Evolutionary conservation across 495 filamentous ascomycete genomes (phyloP).

Genomic region (Xylaria intraflava): DNA sequence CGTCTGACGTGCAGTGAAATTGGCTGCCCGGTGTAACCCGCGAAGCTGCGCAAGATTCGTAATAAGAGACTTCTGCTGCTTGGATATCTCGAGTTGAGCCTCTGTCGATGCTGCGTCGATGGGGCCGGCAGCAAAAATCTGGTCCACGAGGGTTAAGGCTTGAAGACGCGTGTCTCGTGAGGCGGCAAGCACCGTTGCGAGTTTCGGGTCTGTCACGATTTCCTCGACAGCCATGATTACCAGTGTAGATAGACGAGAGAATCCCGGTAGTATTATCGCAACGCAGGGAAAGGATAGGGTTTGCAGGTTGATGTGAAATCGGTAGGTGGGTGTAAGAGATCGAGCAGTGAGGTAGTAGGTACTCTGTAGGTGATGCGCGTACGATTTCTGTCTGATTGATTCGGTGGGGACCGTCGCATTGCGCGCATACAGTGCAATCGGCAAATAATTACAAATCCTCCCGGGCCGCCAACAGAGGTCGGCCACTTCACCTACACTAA

Average conservation of each 20-base stretch:
- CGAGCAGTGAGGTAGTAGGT: too few relatives aligned
- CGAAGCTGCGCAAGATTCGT: conserved; percentile 76
- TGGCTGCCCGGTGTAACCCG: conserved; percentile 71
- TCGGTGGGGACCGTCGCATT: too few relatives aligned
- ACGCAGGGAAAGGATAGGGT: neutral
- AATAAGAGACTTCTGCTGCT: conserved; percentile 72
- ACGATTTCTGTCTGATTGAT: too few relatives aligned
- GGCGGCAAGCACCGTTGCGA: conserved; percentile 63
- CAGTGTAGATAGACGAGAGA: neutral
- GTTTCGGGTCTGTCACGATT: conserved; percentile 62
- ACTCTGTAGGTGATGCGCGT: too few relatives aligned
- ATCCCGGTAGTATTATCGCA: too few relatives aligned
- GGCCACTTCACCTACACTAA: too few relatives aligned
- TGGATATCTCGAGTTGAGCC: conserved; percentile 56
- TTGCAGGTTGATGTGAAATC: neutral
- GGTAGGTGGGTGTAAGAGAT: too few relatives aligned
- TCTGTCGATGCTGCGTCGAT: conserved; percentile 39
- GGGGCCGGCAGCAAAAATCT: conserved; percentile 28
- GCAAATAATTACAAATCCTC: too few relatives aligned
- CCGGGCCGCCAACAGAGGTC: too few relatives aligned
- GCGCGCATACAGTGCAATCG: too few relatives aligned
- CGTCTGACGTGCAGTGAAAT: conserved; percentile 74
- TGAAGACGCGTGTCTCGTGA: conserved; percentile 64
- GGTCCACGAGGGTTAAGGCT: conserved; percentile 64
- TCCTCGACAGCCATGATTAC: conserved; percentile 41